Base-by-base conservation (phyloP, 208 protist species). In the Leishmania turanica region DNA sequence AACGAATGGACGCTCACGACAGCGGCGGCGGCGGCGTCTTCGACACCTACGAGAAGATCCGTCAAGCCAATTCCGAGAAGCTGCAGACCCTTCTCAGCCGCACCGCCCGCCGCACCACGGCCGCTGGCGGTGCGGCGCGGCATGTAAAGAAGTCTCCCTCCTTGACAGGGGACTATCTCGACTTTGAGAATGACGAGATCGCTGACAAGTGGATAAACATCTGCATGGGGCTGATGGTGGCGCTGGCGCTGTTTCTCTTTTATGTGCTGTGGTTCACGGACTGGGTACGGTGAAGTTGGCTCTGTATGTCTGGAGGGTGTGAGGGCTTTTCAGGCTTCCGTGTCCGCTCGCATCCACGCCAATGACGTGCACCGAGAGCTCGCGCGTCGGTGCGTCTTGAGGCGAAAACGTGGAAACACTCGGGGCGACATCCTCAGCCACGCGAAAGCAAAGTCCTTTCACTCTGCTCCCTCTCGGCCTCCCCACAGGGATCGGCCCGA, bases 241-340 rank as follows among this genome's bases (percentile, higher is more conserved):
- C 66, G 47, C 49, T 79, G 17, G 85, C 88, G 8, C 71, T 91
- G 6, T 3, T 86, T 7, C 64, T 91, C 21, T 84, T 91, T n/a
- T 91, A 91, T 62, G 82, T 89, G 8, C 42, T 91, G 42, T 91
- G 88, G 88, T 91, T 91, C 76, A 91, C 88, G 6, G 80, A 91
- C 34, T 83, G 81, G 66, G 80, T 91, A 21, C 77, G 79, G 31
- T 90, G 68, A 84, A 1, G 45, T 62, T 62, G 9, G 21, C 19
- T 53, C 40, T 53, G 9, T 53, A 53, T 73, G 49, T 24, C 8
- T 40, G 45, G 51, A 54, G 13, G 51, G 5, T 54, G 17, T 21
- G 51, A 54, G 5, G 51, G 15, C 51, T 21, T 54, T 21, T 54
- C 51, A 5, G 3, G 58, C 27, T 11, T 64, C 58, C 58, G 21